Evolutionary conservation across 139 green algal genomes (phyloP), one percentile per base, ranked within the genome.

Genomic region (Zygnema circumcarinatum): DNA sequence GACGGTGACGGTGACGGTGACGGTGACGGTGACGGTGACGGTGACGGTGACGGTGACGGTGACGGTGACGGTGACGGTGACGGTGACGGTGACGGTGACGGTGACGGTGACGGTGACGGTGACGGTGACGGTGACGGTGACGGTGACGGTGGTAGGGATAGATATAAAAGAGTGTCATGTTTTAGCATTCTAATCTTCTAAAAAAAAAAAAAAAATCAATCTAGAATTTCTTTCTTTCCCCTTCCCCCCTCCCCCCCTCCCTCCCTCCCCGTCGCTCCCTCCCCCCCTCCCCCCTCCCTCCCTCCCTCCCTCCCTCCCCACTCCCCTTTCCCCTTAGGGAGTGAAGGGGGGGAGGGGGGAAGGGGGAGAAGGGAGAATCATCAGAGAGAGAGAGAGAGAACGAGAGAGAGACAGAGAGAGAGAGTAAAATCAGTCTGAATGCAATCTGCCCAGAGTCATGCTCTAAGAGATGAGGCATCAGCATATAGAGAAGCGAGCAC

Each of bases 31-130:
- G 68, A 76, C 2, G 38, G 35, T 35, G 25, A 72, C 56, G n/a
- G 56, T 29, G 56, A 31, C 56, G 56, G 25, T 29, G 56, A 31
- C 29, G 25, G 25, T 16, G 1, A 2, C 68, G 68, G 22, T 16
- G 38, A 36, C 16, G 68, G 38, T 36, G 68, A 53, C 68, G 68
- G 35, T 53, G 68, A 41, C 16, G 68, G 68, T 33, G 3, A 42
- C 22, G 22, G 68, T 16, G 22, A 36, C 68, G 67, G 35, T 32
- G 32, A 75, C 33, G 32, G 33, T 32, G 0, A 32, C 32, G 33
- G 67, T 32, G 68, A 76, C 68, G 16, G 68, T 76, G 68, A 36
- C 38, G 68, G 68, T 76, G 68, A 76, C 38, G 29, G 68, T 53
- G 68, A 11, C 16, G 38, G 1, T 76, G 20, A 36, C 38, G 16